These are phyloP conservation scores for Hortaea sp. DNA, from an alignment of 2,329 filamentous ascomycete species.

Conservation along the genomic window DNA sequence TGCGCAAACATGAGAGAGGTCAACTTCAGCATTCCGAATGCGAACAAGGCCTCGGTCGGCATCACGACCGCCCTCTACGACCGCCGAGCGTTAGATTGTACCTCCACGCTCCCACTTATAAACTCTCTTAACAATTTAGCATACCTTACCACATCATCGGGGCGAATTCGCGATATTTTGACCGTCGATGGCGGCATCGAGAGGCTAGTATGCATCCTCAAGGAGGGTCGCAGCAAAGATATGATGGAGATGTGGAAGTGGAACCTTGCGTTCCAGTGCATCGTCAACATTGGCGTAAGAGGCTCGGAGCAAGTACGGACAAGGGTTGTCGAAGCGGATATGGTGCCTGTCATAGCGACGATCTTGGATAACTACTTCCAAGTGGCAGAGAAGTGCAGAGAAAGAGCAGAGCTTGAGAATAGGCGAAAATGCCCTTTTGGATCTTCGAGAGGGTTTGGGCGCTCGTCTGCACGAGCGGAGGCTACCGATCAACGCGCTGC, in stretches of 20 bases:
- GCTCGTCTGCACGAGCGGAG: constrained; percentile 26
- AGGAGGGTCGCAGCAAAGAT: constrained; percentile 91
- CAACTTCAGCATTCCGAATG: constrained; percentile 98
- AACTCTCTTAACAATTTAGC: constrained; percentile 98
- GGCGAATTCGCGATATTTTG: constrained; percentile 92
- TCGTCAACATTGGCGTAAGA: constrained; percentile 95
- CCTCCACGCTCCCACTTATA: constrained; percentile 91
- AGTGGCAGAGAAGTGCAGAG: constrained; percentile 82
- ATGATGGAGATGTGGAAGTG: constrained; percentile 99
- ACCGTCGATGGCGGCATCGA: constrained; percentile 98
- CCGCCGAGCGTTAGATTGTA: constrained; percentile 93
- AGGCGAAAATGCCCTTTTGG: constrained; percentile 43
- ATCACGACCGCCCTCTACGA: constrained; percentile 98
- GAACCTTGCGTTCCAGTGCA: constrained; percentile 97
- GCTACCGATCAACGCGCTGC: constrained; percentile 32
- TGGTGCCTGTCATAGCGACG: constrained; percentile 97
- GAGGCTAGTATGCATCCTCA: constrained; percentile 90
- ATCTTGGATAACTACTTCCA: constrained; percentile 98
- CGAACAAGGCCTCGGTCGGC: constrained; percentile 97
- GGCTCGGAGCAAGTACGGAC: constrained; percentile 91
- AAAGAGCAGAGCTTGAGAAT: constrained; percentile 71
- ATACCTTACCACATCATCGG: constrained; percentile 95
- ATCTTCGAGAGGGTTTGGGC: constrained; percentile 27
- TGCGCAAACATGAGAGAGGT: constrained; percentile 83
- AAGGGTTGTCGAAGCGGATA: constrained; percentile 93